Percentiles rank a stretch among this genome's conserved stretches.
These are phyloP conservation scores for Cryptococcus floricola DNA, from an alignment of 1,284 basidiomycete species.

Conservation along the genomic window DNA sequence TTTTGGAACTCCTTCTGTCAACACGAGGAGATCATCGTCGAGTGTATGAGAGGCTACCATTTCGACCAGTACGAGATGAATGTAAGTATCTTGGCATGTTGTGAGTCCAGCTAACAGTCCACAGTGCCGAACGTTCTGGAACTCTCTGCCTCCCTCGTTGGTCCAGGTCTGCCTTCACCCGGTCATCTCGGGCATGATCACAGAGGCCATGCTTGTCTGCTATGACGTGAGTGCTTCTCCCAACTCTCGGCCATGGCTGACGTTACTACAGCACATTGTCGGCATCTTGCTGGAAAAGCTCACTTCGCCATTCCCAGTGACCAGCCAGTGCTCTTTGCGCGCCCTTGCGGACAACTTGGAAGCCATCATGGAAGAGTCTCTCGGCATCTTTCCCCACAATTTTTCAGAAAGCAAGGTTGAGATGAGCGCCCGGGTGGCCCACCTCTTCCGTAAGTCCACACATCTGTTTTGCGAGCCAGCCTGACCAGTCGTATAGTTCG, in stretches of 20 bases:
- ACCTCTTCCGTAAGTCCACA: constrained; percentile 25
- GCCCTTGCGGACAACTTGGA: constrained; percentile 29
- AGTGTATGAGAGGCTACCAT: constrained; percentile 20
- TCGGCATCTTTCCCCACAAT: constrained; percentile 16
- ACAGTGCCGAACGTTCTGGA: constrained; percentile 38
- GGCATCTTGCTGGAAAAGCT: constrained; percentile 27
- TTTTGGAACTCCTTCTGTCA: constrained; percentile 36
- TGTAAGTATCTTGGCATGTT: constrained; percentile 17
- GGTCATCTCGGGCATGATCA: constrained; percentile 17
- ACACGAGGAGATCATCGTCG: constrained; percentile 30
- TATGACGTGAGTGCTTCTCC: constrained; percentile 23
- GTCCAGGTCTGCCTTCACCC: constrained; percentile 21
- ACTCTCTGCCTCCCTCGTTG: constrained; percentile 13
- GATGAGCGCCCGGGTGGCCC: constrained; percentile 27
- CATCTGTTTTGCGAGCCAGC: neutral
- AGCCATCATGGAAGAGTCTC: constrained; percentile 25
- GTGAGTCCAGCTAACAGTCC: neutral
- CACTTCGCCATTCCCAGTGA: constrained; percentile 13
- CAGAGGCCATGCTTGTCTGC: constrained; percentile 18
- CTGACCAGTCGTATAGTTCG: constrained; percentile 19
- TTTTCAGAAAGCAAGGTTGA: constrained; percentile 31
- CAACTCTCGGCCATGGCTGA: constrained; percentile 10
- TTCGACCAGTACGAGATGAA: constrained; percentile 36
- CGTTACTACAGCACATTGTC: constrained; percentile 24
- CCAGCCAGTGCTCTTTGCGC: constrained; percentile 19